These are phyloP conservation scores for Blastomyces silverae DNA, from an alignment of 2,329 filamentous ascomycete species.

Conservation along the genomic window DNA sequence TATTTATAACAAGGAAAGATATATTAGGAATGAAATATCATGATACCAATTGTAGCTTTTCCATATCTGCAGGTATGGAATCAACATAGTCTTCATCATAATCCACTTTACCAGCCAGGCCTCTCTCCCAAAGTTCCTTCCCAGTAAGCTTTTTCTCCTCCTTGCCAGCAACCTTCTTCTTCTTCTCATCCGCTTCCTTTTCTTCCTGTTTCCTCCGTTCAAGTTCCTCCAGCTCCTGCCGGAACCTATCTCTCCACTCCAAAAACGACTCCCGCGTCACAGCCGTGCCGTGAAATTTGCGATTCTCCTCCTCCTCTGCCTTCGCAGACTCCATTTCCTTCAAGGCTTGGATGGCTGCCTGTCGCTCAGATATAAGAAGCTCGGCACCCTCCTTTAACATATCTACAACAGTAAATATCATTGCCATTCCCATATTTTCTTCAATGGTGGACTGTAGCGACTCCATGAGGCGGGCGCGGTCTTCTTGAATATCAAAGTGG, in stretches of 20 bases:
- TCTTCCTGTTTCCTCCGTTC: slow-evolving; percentile 61
- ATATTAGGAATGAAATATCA: slow-evolving; percentile 25
- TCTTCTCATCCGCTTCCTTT: slow-evolving; percentile 69
- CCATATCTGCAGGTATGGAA: slow-evolving; percentile 52
- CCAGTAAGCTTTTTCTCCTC: slow-evolving; percentile 62
- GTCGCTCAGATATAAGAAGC: slow-evolving; percentile 67
- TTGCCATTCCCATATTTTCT: slow-evolving; percentile 93
- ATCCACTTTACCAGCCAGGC: slow-evolving; percentile 59
- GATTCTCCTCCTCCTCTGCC: slow-evolving; percentile 83
- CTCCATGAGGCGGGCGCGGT: slow-evolving; percentile 67
- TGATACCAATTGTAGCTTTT: slow-evolving; percentile 65
- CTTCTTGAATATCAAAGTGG: slow-evolving; percentile 70
- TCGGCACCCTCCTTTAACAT: slow-evolving; percentile 88
- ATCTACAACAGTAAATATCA: slow-evolving; percentile 88
- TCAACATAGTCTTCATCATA: slow-evolving; percentile 63
- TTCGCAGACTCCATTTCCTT: slow-evolving; percentile 51
- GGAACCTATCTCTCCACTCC: slow-evolving; percentile 72
- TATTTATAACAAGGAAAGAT: not conserved
- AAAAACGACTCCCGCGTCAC: slow-evolving; percentile 84
- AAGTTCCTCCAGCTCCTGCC: slow-evolving; percentile 71
- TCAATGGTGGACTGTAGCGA: slow-evolving; percentile 68
- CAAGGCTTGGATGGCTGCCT: slow-evolving; percentile 53
- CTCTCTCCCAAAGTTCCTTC: slow-evolving; percentile 70
- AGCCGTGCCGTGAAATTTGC: slow-evolving; percentile 85
- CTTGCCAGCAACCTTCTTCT: slow-evolving; percentile 66